A percentile compares a stretch with the other conserved stretches of the same genome.
phyloP scores from a whole-genome alignment of 768 basidiomycete species.

The Russula sp. region DNA sequence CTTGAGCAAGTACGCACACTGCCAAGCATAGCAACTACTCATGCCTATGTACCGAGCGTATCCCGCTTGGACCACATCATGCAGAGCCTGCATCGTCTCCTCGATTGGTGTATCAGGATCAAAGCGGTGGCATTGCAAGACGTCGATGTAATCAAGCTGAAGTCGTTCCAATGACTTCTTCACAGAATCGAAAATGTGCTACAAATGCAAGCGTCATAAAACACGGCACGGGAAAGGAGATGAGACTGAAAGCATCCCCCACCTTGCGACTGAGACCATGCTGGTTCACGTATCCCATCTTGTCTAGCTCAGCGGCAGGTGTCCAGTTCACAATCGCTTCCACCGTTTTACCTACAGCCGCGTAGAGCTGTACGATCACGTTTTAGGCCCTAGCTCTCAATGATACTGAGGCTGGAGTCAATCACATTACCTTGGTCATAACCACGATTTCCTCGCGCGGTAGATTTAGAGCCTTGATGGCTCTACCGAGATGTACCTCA shows the following conservation, averaged over 20 bases:
- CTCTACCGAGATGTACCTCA: constrained; percentile 43
- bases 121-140: constrained; percentile 55
- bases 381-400: background rate
- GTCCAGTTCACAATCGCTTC: background rate
- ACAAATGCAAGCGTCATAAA: background rate
- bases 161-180: constrained; percentile 61
- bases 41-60: constrained; percentile 40
- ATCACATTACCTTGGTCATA: constrained; percentile 41
- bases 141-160: constrained; percentile 73
- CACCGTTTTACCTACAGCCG: constrained; percentile 3
- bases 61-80: constrained; percentile 42
- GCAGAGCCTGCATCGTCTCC: constrained; percentile 39
- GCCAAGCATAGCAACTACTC: constrained; percentile 36
- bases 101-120: constrained; percentile 38
- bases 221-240: background rate
- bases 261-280: constrained; percentile 41
- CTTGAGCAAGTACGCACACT: constrained; percentile 29
- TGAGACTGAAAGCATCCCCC: background rate
- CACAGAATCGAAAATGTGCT: constrained; percentile 73
- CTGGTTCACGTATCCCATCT: constrained; percentile 41
- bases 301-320: constrained; percentile 24
- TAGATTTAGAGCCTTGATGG: constrained; percentile 39
- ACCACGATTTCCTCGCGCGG: constrained; percentile 45
- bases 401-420: background rate
- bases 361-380: constrained; percentile 1